Evolutionary conservation across 1,284 basidiomycete species (phyloP).

Genomic region (Abortiporus biennis): DNA sequence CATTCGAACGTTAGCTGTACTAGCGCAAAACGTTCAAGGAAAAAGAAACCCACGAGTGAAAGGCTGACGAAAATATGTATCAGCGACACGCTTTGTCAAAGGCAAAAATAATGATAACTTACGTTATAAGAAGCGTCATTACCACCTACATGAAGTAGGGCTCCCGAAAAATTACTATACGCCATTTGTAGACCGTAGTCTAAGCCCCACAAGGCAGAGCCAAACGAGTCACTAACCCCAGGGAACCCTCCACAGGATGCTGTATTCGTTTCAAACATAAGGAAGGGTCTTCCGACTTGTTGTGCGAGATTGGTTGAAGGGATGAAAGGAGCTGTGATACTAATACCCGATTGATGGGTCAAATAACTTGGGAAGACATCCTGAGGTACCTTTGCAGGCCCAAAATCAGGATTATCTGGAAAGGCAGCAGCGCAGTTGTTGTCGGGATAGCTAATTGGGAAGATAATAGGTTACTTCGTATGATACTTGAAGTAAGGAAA

Average conservation of each 20-base stretch:
- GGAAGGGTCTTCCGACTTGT: slow-evolving; percentile 40
- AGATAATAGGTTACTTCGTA: background rate
- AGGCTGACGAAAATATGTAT: slow-evolving; percentile 21
- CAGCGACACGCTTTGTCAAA: slow-evolving; percentile 34
- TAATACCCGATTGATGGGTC: slow-evolving; percentile 43
- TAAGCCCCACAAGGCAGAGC: slow-evolving; percentile 65
- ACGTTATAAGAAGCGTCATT: slow-evolving; percentile 63
- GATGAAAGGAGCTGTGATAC: slow-evolving; percentile 44
- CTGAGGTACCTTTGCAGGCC: slow-evolving; percentile 34
- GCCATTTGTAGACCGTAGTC: slow-evolving; percentile 65
- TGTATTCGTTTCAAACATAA: slow-evolving; percentile 53
- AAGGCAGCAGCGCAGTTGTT: slow-evolving; percentile 23
- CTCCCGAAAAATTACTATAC: slow-evolving; percentile 48
- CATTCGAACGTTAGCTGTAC: slow-evolving; percentile 11
- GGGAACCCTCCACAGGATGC: slow-evolving; percentile 52
- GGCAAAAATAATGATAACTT: slow-evolving; percentile 14
- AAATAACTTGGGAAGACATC: slow-evolving; percentile 50
- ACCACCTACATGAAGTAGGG: slow-evolving; percentile 59
- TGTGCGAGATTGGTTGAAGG: slow-evolving; percentile 40
- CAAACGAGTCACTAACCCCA: slow-evolving; percentile 54
- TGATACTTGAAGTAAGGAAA: background rate
- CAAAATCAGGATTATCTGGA: slow-evolving; percentile 17
- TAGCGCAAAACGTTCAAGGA: slow-evolving; percentile 1
- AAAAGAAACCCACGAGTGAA: no score
- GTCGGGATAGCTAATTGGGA: slow-evolving; percentile 52